A percentile compares a stretch with the other conserved stretches of the same genome.
phyloP scores from a whole-genome alignment of 352 stramenopile genomes.

The Phytopythium montanum region DNA sequence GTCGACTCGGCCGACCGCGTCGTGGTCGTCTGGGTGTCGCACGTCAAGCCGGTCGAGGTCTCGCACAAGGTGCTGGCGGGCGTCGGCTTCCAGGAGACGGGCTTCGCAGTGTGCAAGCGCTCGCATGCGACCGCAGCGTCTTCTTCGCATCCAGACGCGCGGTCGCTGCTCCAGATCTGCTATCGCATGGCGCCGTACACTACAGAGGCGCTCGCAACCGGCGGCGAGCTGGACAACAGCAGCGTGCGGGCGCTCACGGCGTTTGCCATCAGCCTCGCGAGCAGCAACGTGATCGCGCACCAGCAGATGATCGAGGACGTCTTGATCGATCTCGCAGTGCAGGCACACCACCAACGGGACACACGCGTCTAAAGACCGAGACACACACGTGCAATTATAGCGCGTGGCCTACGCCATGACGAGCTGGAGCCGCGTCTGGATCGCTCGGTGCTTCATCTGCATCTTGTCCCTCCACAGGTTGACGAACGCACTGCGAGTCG shows the following conservation, averaged over 20 bases:
- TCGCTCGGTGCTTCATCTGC: not conserved
- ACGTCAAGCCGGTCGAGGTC: conserved; percentile 15
- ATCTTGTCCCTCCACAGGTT: not conserved
- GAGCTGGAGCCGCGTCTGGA: not conserved
- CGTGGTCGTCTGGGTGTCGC: conserved; percentile 17
- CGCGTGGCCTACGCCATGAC: not conserved
- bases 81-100: conserved; percentile 16
- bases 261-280: conserved; percentile 17
- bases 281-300: conserved; percentile 13
- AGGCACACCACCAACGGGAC: not conserved
- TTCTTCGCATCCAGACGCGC: not conserved
- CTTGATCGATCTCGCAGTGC: conserved; percentile 8
- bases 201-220: conserved; percentile 1
- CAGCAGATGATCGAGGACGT: conserved; percentile 13
- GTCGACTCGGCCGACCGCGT: conserved; percentile 9
- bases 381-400: no score
- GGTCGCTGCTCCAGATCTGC: conserved; percentile 12
- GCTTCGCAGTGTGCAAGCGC: conserved; percentile 13
- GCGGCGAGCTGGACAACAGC: conserved; percentile 3
- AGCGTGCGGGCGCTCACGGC: conserved; percentile 14
- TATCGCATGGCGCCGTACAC: conserved; percentile 5
- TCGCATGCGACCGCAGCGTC: not conserved
- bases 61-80: conserved; percentile 19
- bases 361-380: not conserved
- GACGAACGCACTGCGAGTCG: not conserved